Conservation (phyloP, 1,139 yeast species). For the Taphrina communis region DNA sequence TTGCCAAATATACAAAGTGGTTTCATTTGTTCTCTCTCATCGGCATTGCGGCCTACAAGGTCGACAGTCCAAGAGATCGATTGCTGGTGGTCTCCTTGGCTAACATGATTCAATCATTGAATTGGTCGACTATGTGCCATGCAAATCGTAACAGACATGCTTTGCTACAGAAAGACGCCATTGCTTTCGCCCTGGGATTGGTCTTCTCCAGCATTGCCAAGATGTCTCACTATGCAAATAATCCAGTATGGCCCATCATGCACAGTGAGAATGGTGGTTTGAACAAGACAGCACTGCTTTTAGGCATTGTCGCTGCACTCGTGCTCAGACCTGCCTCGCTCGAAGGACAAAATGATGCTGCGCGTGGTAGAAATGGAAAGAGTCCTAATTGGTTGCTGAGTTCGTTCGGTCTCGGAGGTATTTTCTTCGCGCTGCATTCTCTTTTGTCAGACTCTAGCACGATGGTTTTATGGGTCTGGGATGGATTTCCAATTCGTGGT, state of each 20-base stretch:
- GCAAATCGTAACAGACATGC: slow-evolving; percentile 57
- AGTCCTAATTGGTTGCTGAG: slow-evolving; percentile 52
- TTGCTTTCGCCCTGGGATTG: slow-evolving; percentile 74
- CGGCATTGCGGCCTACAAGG: slow-evolving; percentile 78
- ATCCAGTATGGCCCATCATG: slow-evolving; percentile 97
- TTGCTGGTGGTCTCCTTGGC: slow-evolving; percentile 72
- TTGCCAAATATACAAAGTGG: slow-evolving; percentile 61
- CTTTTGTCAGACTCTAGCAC: slow-evolving; percentile 84
- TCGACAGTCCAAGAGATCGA: slow-evolving; percentile 70
- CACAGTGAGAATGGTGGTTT: slow-evolving; percentile 83
- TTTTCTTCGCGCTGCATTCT: slow-evolving; percentile 73
- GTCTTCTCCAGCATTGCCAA: slow-evolving; percentile 75
- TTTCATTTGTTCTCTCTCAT: slow-evolving; percentile 64
- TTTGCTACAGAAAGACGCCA: slow-evolving; percentile 60
- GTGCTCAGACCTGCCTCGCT: slow-evolving; percentile 59
- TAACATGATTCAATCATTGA: slow-evolving; percentile 64
- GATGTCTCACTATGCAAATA: slow-evolving; percentile 77
- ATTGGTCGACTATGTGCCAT: slow-evolving; percentile 67
- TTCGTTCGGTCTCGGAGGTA: slow-evolving; percentile 76
- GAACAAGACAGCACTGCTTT: slow-evolving; percentile 70
- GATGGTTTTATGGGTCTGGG: slow-evolving; percentile 90
- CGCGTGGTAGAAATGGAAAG: neutral
- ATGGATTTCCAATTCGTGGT: slow-evolving; percentile 84
- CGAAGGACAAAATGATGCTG: slow-evolving; percentile 10
- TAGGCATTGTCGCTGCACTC: slow-evolving; percentile 62